A percentile compares a stretch with the other conserved stretches of the same genome.
phyloP scores from a whole-genome alignment of 352 stramenopile genomes.

The Pythium pyrilobum region DNA sequence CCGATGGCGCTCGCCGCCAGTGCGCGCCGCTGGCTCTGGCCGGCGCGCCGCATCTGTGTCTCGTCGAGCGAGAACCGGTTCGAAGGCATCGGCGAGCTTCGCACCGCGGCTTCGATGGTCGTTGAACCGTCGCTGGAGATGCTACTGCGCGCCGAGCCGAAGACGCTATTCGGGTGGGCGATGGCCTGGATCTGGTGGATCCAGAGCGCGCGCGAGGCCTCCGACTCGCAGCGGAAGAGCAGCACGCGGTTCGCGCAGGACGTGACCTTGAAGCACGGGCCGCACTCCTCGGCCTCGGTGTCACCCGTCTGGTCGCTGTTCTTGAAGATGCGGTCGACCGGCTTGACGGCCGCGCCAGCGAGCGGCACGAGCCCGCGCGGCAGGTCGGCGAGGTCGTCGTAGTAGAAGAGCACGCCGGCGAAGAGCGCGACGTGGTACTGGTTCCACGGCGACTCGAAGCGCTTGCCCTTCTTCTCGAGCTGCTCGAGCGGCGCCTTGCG shows the following conservation, averaged over 20 bases:
- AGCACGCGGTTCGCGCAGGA: slow-evolving; percentile 29
- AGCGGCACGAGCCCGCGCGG: slow-evolving; percentile 30
- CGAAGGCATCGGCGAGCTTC: slow-evolving; percentile 3
- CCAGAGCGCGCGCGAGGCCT: slow-evolving; percentile 14
- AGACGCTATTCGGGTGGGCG: background rate
- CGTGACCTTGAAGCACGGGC: slow-evolving; percentile 40
- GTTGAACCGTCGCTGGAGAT: slow-evolving; percentile 12
- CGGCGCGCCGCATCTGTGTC: slow-evolving; percentile 3
- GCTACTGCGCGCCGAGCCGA: background rate
- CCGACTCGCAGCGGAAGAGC: slow-evolving; percentile 27
- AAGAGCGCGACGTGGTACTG: slow-evolving; percentile 27
- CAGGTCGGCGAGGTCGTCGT: slow-evolving; percentile 25
- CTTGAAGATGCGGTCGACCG: slow-evolving; percentile 38
- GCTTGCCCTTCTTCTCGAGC: slow-evolving; percentile 35
- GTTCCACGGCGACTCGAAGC: slow-evolving; percentile 35
- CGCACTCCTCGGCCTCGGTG: slow-evolving; percentile 26
- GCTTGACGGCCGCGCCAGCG: slow-evolving; percentile 23
- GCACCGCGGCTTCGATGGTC: background rate
- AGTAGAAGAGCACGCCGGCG: slow-evolving; percentile 32
- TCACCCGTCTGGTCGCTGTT: slow-evolving; percentile 19
- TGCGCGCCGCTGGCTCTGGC: background rate
- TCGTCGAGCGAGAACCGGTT: slow-evolving; percentile 23
- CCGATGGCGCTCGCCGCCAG: slow-evolving; percentile 3
- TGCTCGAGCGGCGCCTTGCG: background rate
- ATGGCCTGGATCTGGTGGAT: slow-evolving; percentile 16